Percentiles rank a stretch among this genome's conserved stretches.
phyloP scores from a whole-genome alignment of 2,329 filamentous ascomycete species.

The Teratosphaeria nubilosa region DNA sequence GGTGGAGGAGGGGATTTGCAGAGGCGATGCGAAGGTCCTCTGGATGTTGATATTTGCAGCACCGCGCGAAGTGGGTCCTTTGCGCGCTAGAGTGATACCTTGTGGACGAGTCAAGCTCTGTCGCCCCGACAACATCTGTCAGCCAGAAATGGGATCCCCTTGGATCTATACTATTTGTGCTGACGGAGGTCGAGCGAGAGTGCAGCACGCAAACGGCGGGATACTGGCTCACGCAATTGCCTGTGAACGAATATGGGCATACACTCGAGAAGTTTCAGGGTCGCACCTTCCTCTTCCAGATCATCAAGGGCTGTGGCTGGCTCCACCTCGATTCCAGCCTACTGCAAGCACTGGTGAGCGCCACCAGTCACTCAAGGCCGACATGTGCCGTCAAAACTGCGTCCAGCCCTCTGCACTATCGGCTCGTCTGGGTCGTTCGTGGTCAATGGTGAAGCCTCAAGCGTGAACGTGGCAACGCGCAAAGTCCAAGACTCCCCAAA shows the following conservation, averaged over 20 bases:
- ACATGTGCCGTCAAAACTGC: neutral
- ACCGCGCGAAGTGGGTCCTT: neutral
- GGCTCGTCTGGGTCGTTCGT: no score
- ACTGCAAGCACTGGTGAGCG: neutral
- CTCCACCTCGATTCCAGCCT: neutral
- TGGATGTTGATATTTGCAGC: neutral
- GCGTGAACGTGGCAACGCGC: neutral
- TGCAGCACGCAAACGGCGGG: no score
- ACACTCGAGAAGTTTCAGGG: neutral
- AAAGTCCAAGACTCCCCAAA: neutral
- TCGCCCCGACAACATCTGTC: neutral
- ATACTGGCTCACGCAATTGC: no score
- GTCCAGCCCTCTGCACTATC: no score
- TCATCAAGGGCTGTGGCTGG: neutral
- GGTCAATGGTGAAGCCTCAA: no score
- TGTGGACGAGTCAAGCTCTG: neutral
- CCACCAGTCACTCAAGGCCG: neutral
- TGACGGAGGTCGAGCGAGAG: neutral
- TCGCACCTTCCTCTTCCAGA: neutral
- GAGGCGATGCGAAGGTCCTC: neutral
- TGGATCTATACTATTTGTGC: neutral
- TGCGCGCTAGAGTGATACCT: neutral
- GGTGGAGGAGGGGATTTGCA: neutral
- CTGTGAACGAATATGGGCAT: neutral
- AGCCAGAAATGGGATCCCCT: neutral